Conservation (phyloP, 768 basidiomycete species). For the Leccinum uliginosum region DNA sequence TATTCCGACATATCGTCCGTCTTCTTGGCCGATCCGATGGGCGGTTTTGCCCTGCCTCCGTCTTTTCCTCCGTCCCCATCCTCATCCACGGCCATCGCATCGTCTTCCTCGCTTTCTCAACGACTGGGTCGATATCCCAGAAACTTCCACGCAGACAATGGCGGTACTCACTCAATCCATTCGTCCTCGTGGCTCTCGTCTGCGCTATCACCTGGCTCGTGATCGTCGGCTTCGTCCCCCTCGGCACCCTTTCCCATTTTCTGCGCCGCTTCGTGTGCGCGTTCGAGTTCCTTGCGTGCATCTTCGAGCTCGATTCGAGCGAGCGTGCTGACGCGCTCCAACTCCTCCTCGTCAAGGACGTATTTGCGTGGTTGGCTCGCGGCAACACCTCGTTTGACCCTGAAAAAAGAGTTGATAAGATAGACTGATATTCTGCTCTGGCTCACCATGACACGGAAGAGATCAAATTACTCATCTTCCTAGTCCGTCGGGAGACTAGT, state of each 20-base stretch:
- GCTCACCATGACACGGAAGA: constrained; percentile 60
- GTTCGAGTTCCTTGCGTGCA: constrained; percentile 79
- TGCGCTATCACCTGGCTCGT: constrained; percentile 43
- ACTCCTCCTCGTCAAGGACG: constrained; percentile 83
- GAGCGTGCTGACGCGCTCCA: constrained; percentile 83
- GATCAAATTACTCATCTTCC: constrained; percentile 67
- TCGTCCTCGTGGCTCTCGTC: constrained; percentile 45
- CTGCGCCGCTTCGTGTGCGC: constrained; percentile 71
- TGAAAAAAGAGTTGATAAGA: constrained; percentile 18
- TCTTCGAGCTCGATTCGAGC: constrained; percentile 88
- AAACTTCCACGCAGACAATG: constrained; percentile 4
- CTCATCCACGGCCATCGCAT: constrained; percentile 61
- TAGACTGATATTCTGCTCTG: not conserved
- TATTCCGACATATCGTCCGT: constrained; percentile 79
- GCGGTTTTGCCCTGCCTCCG: not conserved
- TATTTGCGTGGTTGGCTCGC: constrained; percentile 79
- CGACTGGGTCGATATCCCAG: constrained; percentile 13
- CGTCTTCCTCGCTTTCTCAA: constrained; percentile 42
- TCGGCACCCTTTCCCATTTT: constrained; percentile 66
- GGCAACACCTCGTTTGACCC: constrained; percentile 80
- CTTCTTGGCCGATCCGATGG: constrained; percentile 30
- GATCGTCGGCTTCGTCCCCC: constrained; percentile 62
- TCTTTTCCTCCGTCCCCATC: constrained; percentile 6
- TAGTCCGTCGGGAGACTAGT: not conserved
- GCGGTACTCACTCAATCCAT: constrained; percentile 86